Percentiles rank a stretch among this genome's conserved stretches.
phyloP scores from a whole-genome alignment of 768 basidiomycete genomes.

The Pisolithus sp. region DNA sequence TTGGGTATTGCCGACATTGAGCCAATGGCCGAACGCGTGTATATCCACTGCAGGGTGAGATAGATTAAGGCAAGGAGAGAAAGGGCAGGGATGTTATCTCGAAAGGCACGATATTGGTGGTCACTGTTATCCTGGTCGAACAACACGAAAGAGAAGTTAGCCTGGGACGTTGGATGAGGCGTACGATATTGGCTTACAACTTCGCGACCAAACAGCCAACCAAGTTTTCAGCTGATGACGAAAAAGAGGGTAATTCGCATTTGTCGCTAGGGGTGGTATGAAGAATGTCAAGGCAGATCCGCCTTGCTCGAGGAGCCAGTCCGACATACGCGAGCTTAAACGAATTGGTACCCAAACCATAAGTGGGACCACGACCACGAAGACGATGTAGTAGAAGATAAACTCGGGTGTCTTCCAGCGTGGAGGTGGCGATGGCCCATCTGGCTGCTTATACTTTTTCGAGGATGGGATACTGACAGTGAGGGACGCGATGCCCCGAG shows the following conservation, averaged over 20 bases:
- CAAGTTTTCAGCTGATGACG: conserved; percentile 48
- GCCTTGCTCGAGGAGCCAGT: background rate
- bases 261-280: conserved; percentile 44
- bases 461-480: conserved; percentile 53
- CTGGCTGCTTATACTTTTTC: conserved; percentile 21
- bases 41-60: conserved; percentile 49
- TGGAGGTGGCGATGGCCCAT: conserved; percentile 31
- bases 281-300: conserved; percentile 2
- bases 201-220: conserved; percentile 78
- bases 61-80: conserved; percentile 43
- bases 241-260: conserved; percentile 70
- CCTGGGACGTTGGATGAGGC: background rate
- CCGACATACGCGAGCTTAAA: conserved; percentile 67
- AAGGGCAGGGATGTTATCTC: conserved; percentile 69
- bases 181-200: conserved; percentile 49
- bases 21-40: conserved; percentile 27
- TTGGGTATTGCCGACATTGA: conserved; percentile 19
- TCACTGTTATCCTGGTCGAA: conserved; percentile 86
- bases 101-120: conserved; percentile 82
- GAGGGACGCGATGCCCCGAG: conserved; percentile 35
- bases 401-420: conserved; percentile 85
- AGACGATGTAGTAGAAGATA: conserved; percentile 60
- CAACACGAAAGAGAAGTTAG: background rate
- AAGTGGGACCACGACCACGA: conserved; percentile 54
- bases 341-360: conserved; percentile 74